phyloP scores from a whole-genome alignment of 495 filamentous ascomycete species.

The Pseudotulostoma volvatum region DNA sequence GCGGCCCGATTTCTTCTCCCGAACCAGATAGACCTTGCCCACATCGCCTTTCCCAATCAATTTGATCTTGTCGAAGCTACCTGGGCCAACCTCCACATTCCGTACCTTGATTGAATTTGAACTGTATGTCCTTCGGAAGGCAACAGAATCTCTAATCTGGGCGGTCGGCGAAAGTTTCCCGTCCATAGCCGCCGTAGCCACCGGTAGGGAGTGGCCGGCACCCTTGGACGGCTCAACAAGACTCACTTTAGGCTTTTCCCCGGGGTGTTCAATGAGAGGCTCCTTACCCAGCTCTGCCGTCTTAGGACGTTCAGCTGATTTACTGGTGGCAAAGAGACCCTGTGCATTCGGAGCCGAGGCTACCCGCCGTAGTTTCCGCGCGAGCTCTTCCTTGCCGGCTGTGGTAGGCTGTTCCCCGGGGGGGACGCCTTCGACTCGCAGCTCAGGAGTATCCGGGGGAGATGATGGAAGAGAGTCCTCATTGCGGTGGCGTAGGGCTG shows the following conservation, averaged over 20 bases:
- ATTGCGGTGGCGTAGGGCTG: slow-evolving; percentile 82
- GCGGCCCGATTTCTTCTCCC: slow-evolving; percentile 89
- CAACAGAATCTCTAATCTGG: slow-evolving; percentile 37
- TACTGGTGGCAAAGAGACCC: slow-evolving; percentile 60
- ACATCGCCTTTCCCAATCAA: slow-evolving; percentile 97
- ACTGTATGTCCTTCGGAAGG: slow-evolving; percentile 91
- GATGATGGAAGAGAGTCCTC: slow-evolving; percentile 89
- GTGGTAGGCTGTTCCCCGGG: slow-evolving; percentile 60
- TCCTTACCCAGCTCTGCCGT: slow-evolving; percentile 72
- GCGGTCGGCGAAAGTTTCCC: slow-evolving; percentile 32
- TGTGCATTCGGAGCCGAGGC: slow-evolving; percentile 96
- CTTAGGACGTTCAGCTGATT: slow-evolving; percentile 51
- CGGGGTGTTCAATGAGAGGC: slow-evolving; percentile 42
- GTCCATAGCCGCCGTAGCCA: slow-evolving; percentile 13
- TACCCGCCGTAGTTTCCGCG: slow-evolving; percentile 79
- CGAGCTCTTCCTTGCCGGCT: slow-evolving; percentile 82
- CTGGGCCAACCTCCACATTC: slow-evolving; percentile 87
- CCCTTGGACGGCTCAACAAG: slow-evolving; percentile 33
- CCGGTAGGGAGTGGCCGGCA: slow-evolving; percentile 24
- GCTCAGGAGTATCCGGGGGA: slow-evolving; percentile 76
- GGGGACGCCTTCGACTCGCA: slow-evolving; percentile 55
- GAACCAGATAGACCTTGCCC: slow-evolving; percentile 92
- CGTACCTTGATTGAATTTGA: slow-evolving; percentile 98
- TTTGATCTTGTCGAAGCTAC: slow-evolving; percentile 98
- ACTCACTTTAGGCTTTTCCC: slow-evolving; percentile 35